These are phyloP conservation scores for Nigrospora oryzae DNA, from an alignment of 2,329 filamentous ascomycete species.

Conservation along the genomic window DNA sequence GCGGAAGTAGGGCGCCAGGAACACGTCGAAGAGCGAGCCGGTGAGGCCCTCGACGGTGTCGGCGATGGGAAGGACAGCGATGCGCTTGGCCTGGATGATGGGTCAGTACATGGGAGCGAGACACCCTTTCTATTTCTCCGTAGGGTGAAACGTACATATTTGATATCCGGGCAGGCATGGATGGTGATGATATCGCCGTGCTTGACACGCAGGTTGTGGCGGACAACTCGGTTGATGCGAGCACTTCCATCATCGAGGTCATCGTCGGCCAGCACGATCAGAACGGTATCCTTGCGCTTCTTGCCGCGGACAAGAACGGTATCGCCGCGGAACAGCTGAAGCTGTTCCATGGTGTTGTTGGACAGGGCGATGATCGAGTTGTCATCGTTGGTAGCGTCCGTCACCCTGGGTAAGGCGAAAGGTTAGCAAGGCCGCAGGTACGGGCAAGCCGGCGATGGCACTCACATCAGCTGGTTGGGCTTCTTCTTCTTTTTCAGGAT, in stretches of 20 bases:
- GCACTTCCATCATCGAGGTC: slow-evolving; percentile 96
- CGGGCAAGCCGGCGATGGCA: slow-evolving; percentile 8
- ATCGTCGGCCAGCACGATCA: slow-evolving; percentile 95
- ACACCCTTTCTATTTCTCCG: neutral
- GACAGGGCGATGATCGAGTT: slow-evolving; percentile 98
- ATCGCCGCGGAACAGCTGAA: slow-evolving; percentile 97
- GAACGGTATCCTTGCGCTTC: slow-evolving; percentile 98
- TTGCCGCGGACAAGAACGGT: slow-evolving; percentile 98
- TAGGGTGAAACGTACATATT: slow-evolving; percentile 71
- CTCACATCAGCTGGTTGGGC: slow-evolving; percentile 96
- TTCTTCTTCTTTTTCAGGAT: slow-evolving; percentile 99
- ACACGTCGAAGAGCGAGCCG: slow-evolving; percentile 96
- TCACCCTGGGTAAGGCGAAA: slow-evolving; percentile 56
- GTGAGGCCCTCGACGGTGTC: slow-evolving; percentile 97
- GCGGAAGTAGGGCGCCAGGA: slow-evolving; percentile 98
- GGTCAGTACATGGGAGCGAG: slow-evolving; percentile 10
- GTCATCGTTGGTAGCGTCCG: slow-evolving; percentile 97
- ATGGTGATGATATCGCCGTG: slow-evolving; percentile 97
- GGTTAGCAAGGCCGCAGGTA: slow-evolving; percentile 11
- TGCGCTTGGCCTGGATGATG: slow-evolving; percentile 77
- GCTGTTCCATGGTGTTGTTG: slow-evolving; percentile 96
- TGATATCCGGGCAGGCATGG: slow-evolving; percentile 97
- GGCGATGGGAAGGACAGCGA: slow-evolving; percentile 94
- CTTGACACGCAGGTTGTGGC: slow-evolving; percentile 97
- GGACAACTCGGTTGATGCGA: slow-evolving; percentile 95